phyloP scores from a whole-genome alignment of 495 filamentous ascomycete species.

The Parmelia sp. region DNA sequence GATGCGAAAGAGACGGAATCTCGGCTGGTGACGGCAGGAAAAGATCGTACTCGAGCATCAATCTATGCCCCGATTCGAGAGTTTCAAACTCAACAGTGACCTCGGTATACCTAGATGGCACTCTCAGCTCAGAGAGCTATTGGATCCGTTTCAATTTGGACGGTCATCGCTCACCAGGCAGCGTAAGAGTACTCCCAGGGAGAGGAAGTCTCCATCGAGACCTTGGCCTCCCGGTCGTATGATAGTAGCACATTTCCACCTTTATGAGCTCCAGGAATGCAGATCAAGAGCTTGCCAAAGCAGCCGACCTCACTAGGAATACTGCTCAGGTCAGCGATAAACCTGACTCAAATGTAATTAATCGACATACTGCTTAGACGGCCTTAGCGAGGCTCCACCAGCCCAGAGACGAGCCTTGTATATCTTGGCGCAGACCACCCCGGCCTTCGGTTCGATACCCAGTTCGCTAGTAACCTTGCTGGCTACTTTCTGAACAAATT shows the following conservation, averaged over 20 bases:
- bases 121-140: background rate
- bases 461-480: background rate
- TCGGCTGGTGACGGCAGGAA: background rate
- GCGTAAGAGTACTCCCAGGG: background rate
- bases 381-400: background rate
- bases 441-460: background rate
- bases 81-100: background rate
- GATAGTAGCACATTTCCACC: background rate
- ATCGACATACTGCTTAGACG: background rate
- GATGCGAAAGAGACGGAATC: background rate
- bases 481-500: background rate
- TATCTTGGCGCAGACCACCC: background rate
- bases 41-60: slow-evolving; percentile 1
- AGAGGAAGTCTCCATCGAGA: background rate
- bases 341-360: background rate
- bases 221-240: background rate
- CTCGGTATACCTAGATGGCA: background rate
- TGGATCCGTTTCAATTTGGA: background rate
- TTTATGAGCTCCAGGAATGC: background rate
- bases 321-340: background rate
- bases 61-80: background rate
- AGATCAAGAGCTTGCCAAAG: background rate
- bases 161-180: background rate
- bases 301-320: background rate
- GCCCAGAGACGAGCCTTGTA: background rate